A percentile compares a stretch with the other conserved stretches of the same genome.
These are phyloP conservation scores for Xylaria sp. DNA, from an alignment of 2,329 filamentous ascomycete species.

Conservation along the genomic window DNA sequence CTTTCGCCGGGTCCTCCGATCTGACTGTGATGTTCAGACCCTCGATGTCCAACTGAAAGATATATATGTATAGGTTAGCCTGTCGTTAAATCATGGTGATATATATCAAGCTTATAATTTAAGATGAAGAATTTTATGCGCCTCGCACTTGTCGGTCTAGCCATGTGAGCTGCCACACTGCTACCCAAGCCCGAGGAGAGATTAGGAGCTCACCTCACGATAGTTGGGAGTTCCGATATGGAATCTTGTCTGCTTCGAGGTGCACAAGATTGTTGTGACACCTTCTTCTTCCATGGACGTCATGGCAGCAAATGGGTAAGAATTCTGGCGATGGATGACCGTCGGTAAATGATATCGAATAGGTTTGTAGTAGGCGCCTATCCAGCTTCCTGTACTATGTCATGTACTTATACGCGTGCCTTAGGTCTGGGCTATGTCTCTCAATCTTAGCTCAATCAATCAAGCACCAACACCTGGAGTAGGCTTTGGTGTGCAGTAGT, in stretches of 20 bases:
- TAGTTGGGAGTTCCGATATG: constrained; percentile 66
- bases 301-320: constrained; percentile 47
- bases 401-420: background rate
- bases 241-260: constrained; percentile 74
- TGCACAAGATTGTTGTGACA: constrained; percentile 66
- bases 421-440: background rate
- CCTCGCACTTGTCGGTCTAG: no score
- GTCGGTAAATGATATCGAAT: background rate
- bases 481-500: constrained; percentile 22
- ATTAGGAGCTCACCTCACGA: constrained; percentile 59
- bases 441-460: no score
- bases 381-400: no score
- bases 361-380: background rate
- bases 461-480: background rate
- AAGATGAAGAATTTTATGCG: no score
- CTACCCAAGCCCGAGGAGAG: no score
- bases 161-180: no score
- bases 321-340: background rate
- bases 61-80: constrained; percentile 10
- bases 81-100: background rate
- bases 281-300: constrained; percentile 62
- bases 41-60: constrained; percentile 72
- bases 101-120: background rate
- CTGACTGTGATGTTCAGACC: constrained; percentile 76
- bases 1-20: constrained; percentile 46